Evolutionary conservation across 768 basidiomycete genomes (phyloP), one percentile per base, ranked within the genome.

Genomic region (Lentinula sp.): DNA sequence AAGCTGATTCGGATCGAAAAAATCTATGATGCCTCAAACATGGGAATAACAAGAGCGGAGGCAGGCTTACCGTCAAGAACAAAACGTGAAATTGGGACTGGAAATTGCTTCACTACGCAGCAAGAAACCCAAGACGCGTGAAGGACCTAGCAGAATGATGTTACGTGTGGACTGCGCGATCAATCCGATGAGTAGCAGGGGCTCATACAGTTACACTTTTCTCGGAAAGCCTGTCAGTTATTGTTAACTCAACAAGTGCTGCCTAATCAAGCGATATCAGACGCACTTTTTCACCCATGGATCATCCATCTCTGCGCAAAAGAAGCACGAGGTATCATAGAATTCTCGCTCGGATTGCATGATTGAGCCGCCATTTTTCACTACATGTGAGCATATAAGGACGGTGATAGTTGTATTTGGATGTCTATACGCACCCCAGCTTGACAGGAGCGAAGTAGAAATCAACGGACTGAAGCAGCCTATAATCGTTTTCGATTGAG

Each of bases 1-100:
- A 13, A 35, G 31, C 18, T 37, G 57, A 15, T n/a, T 21, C 9
- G 34, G 32, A 48, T 48, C 21, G 11, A 59, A 59, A 21, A 21
- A 46, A 6, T 59, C 57, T 50, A 10, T n/a, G 28, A 31, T n/a
- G 11, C 15, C 11, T 43, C 9, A 43, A 31, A 42, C 9, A 15
- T 4, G 32, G 21, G 11, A 18, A 9, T 5, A 46, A 48, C 57
- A 23, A n/a, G 32, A 0, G 28, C 10, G 18, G 3, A 50, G 3
- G 11, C 6, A 37, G 32, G 16, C 57, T 35, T n/a, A 49, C 57
- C 57, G 18, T 59, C 57, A 49, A 59, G 57, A 43, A 59, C 57
- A 37, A 48, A 59, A 18, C n/a, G n/a, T 16, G 57, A 48, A 3
- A 59, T 39, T 13, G 57, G 45, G 11, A 59, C 34, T 8, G 34